phyloP scores from a whole-genome alignment of 345 rosid genomes.

The Moricandia moricandioides region DNA sequence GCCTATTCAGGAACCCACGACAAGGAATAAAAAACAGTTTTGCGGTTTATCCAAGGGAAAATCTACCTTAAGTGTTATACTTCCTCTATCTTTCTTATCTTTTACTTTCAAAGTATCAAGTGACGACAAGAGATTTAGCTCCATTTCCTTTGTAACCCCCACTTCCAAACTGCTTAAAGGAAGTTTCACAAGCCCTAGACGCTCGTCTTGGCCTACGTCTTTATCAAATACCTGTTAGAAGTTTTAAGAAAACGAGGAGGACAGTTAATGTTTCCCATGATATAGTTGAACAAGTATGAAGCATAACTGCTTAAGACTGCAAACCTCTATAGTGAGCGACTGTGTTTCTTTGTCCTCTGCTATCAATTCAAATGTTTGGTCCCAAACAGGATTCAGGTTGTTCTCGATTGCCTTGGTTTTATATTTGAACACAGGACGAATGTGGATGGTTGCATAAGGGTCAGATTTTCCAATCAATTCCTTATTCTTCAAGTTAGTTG shows the following conservation, averaged over 20 bases:
- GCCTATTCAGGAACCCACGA: slow-evolving; percentile 23
- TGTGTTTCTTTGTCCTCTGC: slow-evolving; percentile 99
- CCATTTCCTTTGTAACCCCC: slow-evolving; percentile 52
- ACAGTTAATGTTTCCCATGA: neutral
- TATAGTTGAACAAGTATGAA: neutral
- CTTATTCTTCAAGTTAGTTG: slow-evolving; percentile 89
- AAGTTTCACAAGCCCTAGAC: slow-evolving; percentile 73
- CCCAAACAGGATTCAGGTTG: slow-evolving; percentile 94
- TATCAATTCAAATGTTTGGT: slow-evolving; percentile 78
- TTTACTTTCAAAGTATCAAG: slow-evolving; percentile 89
- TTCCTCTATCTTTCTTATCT: slow-evolving; percentile 98
- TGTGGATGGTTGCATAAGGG: slow-evolving; percentile 73
- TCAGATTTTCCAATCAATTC: slow-evolving; percentile 99
- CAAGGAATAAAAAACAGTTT: neutral
- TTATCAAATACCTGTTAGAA: slow-evolving; percentile 75
- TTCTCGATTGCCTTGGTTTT: slow-evolving; percentile 78
- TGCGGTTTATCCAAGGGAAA: neutral
- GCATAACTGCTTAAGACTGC: neutral
- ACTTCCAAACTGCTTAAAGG: slow-evolving; percentile 61
- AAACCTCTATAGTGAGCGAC: slow-evolving; percentile 74
- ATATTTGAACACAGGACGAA: slow-evolving; percentile 83
- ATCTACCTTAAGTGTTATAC: slow-evolving; percentile 68
- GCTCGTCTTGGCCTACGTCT: slow-evolving; percentile 93
- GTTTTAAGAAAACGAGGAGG: neutral
- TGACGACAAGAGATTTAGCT: slow-evolving; percentile 70